Conservation (phyloP, 2,329 filamentous ascomycete species). For the Endocalyx cinctus region DNA sequence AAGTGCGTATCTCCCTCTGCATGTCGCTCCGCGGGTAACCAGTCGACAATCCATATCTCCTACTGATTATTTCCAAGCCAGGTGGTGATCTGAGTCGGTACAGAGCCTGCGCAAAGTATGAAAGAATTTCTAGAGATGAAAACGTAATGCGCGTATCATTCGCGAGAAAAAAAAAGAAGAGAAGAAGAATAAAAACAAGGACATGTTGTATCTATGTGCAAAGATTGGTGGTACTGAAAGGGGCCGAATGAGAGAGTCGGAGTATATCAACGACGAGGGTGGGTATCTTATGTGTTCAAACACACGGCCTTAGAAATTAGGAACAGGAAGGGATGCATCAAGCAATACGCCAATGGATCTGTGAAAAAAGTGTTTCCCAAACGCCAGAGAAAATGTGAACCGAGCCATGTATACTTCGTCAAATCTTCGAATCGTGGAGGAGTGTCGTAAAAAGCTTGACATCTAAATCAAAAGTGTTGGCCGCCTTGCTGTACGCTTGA, state of each 20-base stretch:
- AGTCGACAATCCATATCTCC: too few relatives aligned
- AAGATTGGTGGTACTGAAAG: constrained; percentile 8
- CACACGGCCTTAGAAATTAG: too few relatives aligned
- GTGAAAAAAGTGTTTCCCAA: constrained; percentile 22
- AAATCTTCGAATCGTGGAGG: too few relatives aligned
- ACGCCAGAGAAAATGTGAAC: constrained; percentile 36
- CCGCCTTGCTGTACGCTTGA: constrained; percentile 33
- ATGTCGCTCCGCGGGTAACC: too few relatives aligned
- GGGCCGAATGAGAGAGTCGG: too few relatives aligned
- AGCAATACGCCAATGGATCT: constrained; percentile 7
- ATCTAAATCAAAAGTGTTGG: constrained; percentile 19
- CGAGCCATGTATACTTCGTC: constrained; percentile 16
- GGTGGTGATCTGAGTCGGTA: constrained; percentile 16
- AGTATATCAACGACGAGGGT: too few relatives aligned
- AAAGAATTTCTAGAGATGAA: constrained; percentile 24
- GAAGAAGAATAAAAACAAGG: too few relatives aligned
- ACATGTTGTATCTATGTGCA: constrained; percentile 29
- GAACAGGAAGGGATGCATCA: too few relatives aligned
- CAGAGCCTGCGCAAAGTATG: constrained; percentile 21
- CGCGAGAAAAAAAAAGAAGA: constrained; percentile 25
- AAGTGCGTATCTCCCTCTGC: constrained; percentile 20
- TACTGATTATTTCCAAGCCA: too few relatives aligned
- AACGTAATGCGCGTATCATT: constrained; percentile 32
- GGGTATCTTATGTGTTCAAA: too few relatives aligned
- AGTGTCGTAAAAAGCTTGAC: constrained; percentile 11